Evolutionary conservation across 1,139 yeast genomes (phyloP).

Genomic region (Scheffersomyces quercinus): DNA sequence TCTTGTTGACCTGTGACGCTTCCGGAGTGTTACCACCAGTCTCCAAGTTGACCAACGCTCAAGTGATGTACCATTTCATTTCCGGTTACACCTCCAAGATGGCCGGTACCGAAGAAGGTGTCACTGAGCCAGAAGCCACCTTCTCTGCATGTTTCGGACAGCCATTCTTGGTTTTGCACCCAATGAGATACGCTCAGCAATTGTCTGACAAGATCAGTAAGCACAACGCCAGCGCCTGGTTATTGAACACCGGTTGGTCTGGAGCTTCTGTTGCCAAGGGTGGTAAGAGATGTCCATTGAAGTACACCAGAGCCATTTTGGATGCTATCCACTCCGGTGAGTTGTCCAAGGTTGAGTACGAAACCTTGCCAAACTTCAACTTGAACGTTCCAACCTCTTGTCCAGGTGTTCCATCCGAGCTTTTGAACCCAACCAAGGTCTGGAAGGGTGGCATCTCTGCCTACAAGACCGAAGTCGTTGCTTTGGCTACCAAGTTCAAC

Average conservation of each 20-base stretch:
- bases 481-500: constrained; percentile 74
- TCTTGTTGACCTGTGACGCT: constrained; percentile 95
- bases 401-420: constrained; percentile 79
- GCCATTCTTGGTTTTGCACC: constrained; percentile 97
- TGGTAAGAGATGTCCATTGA: constrained; percentile 96
- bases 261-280: constrained; percentile 92
- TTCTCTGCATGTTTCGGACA: constrained; percentile 99
- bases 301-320: constrained; percentile 95
- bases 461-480: constrained; percentile 67
- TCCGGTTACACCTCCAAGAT: constrained; percentile 98
- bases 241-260: constrained; percentile 98
- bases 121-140: constrained; percentile 97
- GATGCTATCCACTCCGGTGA: constrained; percentile 95
- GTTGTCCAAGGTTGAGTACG: constrained; percentile 77
- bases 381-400: constrained; percentile 82
- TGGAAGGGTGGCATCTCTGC: constrained; percentile 77
- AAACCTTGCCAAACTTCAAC: constrained; percentile 83
- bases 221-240: constrained; percentile 93
- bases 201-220: constrained; percentile 87
- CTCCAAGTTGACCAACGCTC: constrained; percentile 88
- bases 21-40: constrained; percentile 98
- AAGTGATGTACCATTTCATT: constrained; percentile 98
- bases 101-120: constrained; percentile 99
- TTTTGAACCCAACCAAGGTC: constrained; percentile 83
- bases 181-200: constrained; percentile 97